Evolutionary conservation across 176 grass and related monocot species (phyloP).

Genomic region (Metroxylon sagu): DNA sequence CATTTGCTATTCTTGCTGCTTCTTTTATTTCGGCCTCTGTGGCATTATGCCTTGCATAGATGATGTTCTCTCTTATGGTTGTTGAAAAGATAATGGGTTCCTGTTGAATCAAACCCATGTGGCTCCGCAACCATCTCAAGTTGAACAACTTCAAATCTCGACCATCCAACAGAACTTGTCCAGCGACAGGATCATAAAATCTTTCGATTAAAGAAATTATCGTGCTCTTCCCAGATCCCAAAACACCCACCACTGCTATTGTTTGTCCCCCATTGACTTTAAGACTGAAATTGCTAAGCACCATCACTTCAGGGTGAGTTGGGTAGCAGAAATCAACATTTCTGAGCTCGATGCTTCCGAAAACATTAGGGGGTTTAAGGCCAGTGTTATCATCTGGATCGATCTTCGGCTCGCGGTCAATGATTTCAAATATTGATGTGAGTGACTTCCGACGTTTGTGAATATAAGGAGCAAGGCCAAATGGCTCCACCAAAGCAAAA

Average conservation of each 20-base stretch:
- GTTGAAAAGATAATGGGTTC: slow-evolving; percentile 97
- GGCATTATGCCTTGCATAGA: slow-evolving; percentile 95
- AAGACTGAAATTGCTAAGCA: slow-evolving; percentile 96
- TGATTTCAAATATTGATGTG: slow-evolving; percentile 92
- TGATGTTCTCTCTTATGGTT: slow-evolving; percentile 97
- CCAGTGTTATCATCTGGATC: slow-evolving; percentile 95
- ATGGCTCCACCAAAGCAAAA: slow-evolving; percentile 94
- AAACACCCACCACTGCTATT: slow-evolving; percentile 93
- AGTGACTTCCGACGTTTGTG: slow-evolving; percentile 91
- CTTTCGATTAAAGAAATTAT: slow-evolving; percentile 93
- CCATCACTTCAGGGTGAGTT: slow-evolving; percentile 71
- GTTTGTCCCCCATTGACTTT: slow-evolving; percentile 92
- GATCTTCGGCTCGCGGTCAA: slow-evolving; percentile 90
- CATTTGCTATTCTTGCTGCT: slow-evolving; percentile 94
- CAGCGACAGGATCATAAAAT: slow-evolving; percentile 89
- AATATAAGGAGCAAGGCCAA: slow-evolving; percentile 97
- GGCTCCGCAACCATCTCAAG: slow-evolving; percentile 89
- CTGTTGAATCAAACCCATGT: slow-evolving; percentile 96
- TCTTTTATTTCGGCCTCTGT: slow-evolving; percentile 97
- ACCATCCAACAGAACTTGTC: slow-evolving; percentile 96
- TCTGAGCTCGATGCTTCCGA: slow-evolving; percentile 96
- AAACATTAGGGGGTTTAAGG: slow-evolving; percentile 95
- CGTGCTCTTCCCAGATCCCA: slow-evolving; percentile 94
- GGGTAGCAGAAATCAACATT: slow-evolving; percentile 95
- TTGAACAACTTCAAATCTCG: slow-evolving; percentile 93